Evolutionary conservation across 176 grass and related monocot species (phyloP).

Genomic region (Triticum turgidum): DNA sequence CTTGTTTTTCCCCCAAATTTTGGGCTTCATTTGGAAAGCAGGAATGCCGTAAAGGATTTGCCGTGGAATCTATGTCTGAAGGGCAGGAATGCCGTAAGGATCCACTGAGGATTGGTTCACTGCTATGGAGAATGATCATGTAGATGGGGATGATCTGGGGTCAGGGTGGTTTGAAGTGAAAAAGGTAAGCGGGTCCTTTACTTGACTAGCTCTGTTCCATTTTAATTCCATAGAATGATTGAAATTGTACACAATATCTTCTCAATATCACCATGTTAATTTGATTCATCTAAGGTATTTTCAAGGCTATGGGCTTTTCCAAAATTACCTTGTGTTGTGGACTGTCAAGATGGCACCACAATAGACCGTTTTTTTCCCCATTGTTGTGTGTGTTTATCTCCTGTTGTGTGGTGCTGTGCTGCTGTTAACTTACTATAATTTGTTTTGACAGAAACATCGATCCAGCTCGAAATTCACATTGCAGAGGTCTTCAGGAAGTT

Average conservation of each 20-base stretch:
- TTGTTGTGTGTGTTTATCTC: neutral
- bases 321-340: conserved; percentile 5
- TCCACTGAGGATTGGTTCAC: neutral
- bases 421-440: conserved; percentile 15
- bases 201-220: neutral
- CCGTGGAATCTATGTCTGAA: neutral
- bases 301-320: conserved; percentile 15
- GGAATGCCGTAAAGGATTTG: neutral
- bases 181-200: conserved; percentile 46
- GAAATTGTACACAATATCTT: neutral
- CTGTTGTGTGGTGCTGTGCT: neutral
- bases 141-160: conserved; percentile 67
- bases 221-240: neutral
- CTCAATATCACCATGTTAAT: neutral
- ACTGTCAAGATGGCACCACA: neutral
- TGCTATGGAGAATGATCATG: conserved; percentile 60
- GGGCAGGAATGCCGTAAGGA: conserved; percentile 19
- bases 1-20: neutral
- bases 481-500: conserved; percentile 57
- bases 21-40: neutral
- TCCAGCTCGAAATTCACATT: conserved; percentile 62
- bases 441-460: conserved; percentile 55
- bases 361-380: neutral
- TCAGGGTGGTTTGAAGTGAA: conserved; percentile 96
- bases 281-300: conserved; percentile 3